Percentiles rank a stretch among this genome's conserved stretches.
Conservation (phyloP, 2,329 filamentous ascomycete genomes). For the Colletotrichum sidae region DNA sequence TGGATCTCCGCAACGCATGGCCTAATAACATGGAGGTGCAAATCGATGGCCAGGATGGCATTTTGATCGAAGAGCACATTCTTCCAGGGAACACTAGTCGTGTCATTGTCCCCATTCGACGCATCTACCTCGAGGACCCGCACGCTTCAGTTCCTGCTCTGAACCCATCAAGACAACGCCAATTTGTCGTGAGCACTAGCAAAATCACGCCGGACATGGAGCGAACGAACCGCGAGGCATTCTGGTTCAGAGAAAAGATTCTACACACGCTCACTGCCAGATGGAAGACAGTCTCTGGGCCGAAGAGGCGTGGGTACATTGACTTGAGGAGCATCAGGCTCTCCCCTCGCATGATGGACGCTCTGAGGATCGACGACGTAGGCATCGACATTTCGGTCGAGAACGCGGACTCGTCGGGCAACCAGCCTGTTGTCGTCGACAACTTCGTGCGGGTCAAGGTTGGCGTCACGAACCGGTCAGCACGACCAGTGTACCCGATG, state of each 20-base stretch:
- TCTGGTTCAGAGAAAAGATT: conserved; percentile 90
- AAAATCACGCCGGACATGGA: conserved; percentile 85
- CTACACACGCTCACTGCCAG: conserved; percentile 76
- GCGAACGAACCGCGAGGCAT: conserved; percentile 81
- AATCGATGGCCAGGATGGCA: conserved; percentile 65
- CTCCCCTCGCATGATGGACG: conserved; percentile 83
- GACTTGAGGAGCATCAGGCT: conserved; percentile 83
- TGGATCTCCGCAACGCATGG: conserved; percentile 93
- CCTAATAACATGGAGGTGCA: conserved; percentile 79
- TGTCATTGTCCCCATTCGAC: conserved; percentile 79
- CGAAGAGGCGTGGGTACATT: conserved; percentile 72
- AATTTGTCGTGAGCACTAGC: conserved; percentile 88
- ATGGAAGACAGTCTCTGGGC: conserved; percentile 72
- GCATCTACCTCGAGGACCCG: conserved; percentile 81
- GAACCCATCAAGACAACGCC: conserved; percentile 85
- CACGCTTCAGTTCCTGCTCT: conserved; percentile 83
- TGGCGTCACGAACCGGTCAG: conserved; percentile 80
- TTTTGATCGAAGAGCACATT: conserved; percentile 66
- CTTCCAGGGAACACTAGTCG: conserved; percentile 78
- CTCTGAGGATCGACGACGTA: conserved; percentile 83
- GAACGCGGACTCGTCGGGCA: conserved; percentile 38
- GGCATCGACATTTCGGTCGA: conserved; percentile 72
- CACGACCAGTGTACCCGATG: conserved; percentile 74
- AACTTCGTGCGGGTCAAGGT: conserved; percentile 77
- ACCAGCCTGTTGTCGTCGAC: conserved; percentile 59